Conservation (phyloP, 345 rosid species). For the Ceriops tagal region DNA sequence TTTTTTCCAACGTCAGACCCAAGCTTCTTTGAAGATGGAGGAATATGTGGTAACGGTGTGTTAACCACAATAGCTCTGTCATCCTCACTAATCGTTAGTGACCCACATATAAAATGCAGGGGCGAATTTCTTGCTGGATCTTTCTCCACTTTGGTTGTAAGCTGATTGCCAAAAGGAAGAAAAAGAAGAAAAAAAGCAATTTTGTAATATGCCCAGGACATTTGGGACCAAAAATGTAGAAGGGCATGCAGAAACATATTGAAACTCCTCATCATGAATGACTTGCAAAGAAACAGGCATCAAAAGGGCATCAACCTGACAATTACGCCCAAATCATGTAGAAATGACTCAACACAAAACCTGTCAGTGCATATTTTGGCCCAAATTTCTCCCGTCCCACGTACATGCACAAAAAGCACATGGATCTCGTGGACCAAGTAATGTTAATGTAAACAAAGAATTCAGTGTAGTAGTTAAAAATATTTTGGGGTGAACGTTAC, state of each 20-base stretch:
- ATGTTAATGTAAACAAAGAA: not conserved
- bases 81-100: conserved; percentile 38
- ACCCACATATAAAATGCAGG: conserved; percentile 66
- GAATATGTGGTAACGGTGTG: conserved; percentile 41
- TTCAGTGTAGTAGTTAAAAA: not conserved
- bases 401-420: too few species aligned
- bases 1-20: conserved; percentile 32
- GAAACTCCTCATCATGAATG: not conserved
- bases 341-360: not conserved
- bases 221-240: not conserved
- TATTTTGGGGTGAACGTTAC: not conserved
- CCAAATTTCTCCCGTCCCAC: too few species aligned
- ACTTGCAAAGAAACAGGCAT: not conserved
- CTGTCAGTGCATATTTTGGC: too few species aligned
- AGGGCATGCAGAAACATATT: not conserved
- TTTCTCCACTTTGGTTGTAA: conserved; percentile 70
- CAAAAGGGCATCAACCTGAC: not conserved
- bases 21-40: conserved; percentile 48
- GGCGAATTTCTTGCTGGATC: conserved; percentile 56
- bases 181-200: conserved; percentile 5
- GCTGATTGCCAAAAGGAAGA: conserved; percentile 29
- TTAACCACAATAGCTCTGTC: conserved; percentile 44
- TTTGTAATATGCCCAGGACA: conserved; percentile 3
- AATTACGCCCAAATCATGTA: not conserved
- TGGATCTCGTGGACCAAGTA: too few species aligned